Evolutionary conservation across 108 stramenopile genomes (phyloP).

Genomic region (Poteriospumella lacustris): DNA sequence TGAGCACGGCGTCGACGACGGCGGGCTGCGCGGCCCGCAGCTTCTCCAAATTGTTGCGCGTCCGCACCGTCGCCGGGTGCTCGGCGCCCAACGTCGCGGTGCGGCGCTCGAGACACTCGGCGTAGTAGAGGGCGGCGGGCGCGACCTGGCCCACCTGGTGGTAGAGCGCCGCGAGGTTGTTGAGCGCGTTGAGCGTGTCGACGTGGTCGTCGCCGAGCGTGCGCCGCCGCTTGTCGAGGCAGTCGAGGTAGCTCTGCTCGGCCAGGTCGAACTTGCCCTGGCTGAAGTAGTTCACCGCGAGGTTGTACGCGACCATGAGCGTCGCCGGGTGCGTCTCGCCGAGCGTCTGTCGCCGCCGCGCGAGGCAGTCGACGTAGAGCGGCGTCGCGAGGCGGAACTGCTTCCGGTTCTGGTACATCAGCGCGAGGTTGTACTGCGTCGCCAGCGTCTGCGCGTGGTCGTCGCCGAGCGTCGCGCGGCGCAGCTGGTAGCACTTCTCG

Average conservation of each 20-base stretch:
- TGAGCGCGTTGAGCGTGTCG: not conserved
- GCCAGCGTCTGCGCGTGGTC: not conserved
- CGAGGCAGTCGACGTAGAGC: no score
- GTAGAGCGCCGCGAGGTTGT: slow-evolving; percentile 10
- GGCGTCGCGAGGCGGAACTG: no score
- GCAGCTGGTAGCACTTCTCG: not conserved
- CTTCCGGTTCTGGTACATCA: not conserved
- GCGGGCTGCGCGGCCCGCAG: no score
- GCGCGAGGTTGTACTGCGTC: not conserved
- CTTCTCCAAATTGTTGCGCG: no score
- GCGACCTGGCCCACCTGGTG: not conserved
- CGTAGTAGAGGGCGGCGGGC: not conserved
- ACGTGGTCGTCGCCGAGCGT: slow-evolving; percentile 15
- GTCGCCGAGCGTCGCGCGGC: not conserved
- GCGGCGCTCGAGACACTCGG: not conserved
- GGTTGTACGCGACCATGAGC: not conserved
- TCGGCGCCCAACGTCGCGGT: not conserved
- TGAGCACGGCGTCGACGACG: no score
- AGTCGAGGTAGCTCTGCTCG: not conserved
- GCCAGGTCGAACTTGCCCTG: no score
- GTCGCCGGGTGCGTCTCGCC: not conserved
- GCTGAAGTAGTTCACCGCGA: not conserved
- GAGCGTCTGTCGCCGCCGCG: not conserved
- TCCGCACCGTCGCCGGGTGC: not conserved
- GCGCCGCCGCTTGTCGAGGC: not conserved